Evolutionary conservation across 768 basidiomycete genomes (phyloP), one percentile per base, ranked within the genome.

Genomic region (Pleurotus tuoliensis): DNA sequence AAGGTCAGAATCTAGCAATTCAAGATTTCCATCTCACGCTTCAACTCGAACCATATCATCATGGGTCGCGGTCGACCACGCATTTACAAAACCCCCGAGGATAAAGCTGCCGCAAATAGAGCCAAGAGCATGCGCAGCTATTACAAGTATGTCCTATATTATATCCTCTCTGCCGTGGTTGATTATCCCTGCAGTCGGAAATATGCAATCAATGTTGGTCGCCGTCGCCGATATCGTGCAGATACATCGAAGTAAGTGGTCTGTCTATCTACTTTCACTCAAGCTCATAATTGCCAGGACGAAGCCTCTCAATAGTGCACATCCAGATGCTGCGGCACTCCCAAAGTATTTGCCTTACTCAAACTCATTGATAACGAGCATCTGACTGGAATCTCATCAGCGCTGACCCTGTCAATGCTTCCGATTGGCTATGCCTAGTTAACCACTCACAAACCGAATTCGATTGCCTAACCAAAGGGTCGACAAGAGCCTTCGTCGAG

Each of bases 71-170:
- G 58, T 7, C 59, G 63, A 13, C 44, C 12, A 12, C 40, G 39
- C 16, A 45, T 55, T 8, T 62, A 63, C 24, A 25, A 44, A 30
- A 58, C 59, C 0, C 2, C 52, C 0, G 59, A 62, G 41, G 51
- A 60, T 27, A 58, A 57, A 43, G 3, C n/a, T 1, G 57, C 43
- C 9, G 59, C 63, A 4, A 58, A 60, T 41, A 56, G 57, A 16
- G 56, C 61, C 4, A 62, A 62, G 18, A 60, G 59, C 20, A 64
- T 58, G 43, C 41, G 53, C 1, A 47, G 59, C 45, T 62, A 64
- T 56, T 46, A 62, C 1, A 61, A 48, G 63, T 64, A 60, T 3
- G 46, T 53, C 9, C 2, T 6, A 46, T 18, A 2, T 46, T 27
- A 62, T 8, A 43, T 43, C 11, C 18, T 13, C 18, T 13, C 5